Conservation (phyloP, 169 alveolate species). For the Eimeria acervulina region DNA sequence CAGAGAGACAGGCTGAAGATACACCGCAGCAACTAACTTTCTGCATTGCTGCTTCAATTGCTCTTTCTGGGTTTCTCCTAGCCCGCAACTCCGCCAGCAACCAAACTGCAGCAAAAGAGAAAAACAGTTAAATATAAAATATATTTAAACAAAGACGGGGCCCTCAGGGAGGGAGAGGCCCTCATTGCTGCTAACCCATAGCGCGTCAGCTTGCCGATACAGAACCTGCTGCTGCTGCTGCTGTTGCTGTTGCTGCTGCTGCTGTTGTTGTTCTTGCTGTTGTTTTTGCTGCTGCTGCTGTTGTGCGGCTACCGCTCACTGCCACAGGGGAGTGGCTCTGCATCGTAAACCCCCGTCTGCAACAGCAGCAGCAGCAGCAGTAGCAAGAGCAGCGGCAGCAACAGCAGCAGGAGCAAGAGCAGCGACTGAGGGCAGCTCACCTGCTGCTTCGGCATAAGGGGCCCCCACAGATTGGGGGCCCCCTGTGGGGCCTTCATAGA, state of each 20-base stretch:
- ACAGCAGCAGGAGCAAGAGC: not conserved
- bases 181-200: not conserved
- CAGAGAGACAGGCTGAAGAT: not conserved
- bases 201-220: no score
- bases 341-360: no score
- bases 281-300: no score
- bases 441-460: slow-evolving; percentile 20
- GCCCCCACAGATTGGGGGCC: not conserved
- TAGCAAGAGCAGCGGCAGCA: slow-evolving; percentile 24
- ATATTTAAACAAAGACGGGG: not conserved
- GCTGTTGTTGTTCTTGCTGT: no score
- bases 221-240: not conserved
- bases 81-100: slow-evolving; percentile 18
- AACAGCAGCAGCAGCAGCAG: slow-evolving; percentile 1
- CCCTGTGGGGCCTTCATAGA: not conserved
- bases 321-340: no score
- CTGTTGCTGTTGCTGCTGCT: slow-evolving; percentile 21
- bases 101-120: not conserved
- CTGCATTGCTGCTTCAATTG: not conserved
- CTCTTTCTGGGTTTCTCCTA: not conserved
- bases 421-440: not conserved
- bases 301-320: no score
- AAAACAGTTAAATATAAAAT: not conserved
- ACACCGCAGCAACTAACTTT: not conserved
- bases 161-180: not conserved